Evolutionary conservation across 75 land plant species (phyloP).

Genomic region (Pinus albicaulis): DNA sequence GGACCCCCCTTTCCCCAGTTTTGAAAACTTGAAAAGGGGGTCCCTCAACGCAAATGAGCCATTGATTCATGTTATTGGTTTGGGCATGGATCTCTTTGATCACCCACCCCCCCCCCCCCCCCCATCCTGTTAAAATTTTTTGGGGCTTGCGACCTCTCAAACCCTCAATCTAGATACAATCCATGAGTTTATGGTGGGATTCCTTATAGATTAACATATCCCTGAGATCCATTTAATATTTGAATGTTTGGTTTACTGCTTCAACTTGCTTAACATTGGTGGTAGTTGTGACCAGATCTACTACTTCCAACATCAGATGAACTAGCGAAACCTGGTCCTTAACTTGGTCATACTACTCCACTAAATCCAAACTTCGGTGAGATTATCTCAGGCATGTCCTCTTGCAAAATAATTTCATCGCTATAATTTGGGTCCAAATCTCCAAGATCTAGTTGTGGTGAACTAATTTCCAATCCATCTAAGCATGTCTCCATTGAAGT

Average conservation of each 20-base stretch:
- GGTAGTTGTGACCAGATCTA: constrained; percentile 18
- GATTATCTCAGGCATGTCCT: constrained; percentile 43
- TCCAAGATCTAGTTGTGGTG: constrained; percentile 21
- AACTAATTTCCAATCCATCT: constrained; percentile 34
- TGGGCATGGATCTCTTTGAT: too few species aligned
- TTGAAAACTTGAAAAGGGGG: too few species aligned
- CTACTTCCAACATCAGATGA: constrained; percentile 19
- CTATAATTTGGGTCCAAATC: constrained; percentile 15
- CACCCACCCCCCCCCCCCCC: too few species aligned
- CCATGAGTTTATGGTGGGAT: too few species aligned
- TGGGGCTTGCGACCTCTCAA: too few species aligned
- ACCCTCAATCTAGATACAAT: too few species aligned
- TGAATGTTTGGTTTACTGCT: constrained; percentile 14
- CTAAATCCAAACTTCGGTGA: constrained; percentile 20
- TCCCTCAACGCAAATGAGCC: too few species aligned
- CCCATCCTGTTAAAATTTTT: too few species aligned
- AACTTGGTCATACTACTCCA: constrained; percentile 26
- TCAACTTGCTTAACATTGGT: constrained; percentile 12
- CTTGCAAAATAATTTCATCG: constrained; percentile 69
- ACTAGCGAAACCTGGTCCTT: constrained; percentile 11
- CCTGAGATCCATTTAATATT: background rate
- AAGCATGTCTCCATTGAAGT: constrained; percentile 8
- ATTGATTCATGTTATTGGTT: too few species aligned
- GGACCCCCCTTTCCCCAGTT: too few species aligned
- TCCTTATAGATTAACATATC: too few species aligned